phyloP scores from a whole-genome alignment of 108 stramenopile genomes.

The Pinguiococcus pyrenoidosus region DNA sequence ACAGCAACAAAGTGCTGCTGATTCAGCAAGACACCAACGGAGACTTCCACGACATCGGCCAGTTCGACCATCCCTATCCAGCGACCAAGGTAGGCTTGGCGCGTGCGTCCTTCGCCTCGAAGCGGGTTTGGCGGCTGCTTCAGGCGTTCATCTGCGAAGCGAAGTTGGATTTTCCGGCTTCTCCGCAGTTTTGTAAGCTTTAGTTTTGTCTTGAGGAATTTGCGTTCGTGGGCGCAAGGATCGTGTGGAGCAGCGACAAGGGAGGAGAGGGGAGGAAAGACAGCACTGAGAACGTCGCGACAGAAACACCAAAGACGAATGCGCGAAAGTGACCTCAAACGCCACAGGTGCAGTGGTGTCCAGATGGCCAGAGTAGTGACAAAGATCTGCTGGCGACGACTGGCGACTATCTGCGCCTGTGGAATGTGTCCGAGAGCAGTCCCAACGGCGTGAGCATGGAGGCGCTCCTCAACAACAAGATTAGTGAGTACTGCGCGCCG shows the following conservation, averaged over 20 bases:
- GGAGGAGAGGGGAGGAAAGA: too few species aligned
- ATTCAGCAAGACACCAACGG: constrained; percentile 15
- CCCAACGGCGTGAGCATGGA: constrained; percentile 49
- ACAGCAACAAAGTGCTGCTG: constrained; percentile 72
- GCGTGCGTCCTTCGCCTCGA: too few species aligned
- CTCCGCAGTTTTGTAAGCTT: too few species aligned
- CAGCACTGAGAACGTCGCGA: too few species aligned
- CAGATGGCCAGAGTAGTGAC: constrained; percentile 39
- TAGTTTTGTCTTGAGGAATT: too few species aligned
- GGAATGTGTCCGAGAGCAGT: constrained; percentile 56
- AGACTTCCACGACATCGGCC: constrained; percentile 18
- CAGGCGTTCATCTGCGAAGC: too few species aligned
- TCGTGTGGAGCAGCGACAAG: constrained; percentile 28
- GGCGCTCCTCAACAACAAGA: constrained; percentile 81
- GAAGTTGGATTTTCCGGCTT: too few species aligned
- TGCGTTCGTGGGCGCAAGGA: too few species aligned
- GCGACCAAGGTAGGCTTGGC: constrained; percentile 25
- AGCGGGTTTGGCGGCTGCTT: too few species aligned
- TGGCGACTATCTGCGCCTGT: constrained; percentile 87
- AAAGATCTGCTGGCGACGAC: constrained; percentile 80
- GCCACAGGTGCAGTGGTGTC: constrained; percentile 76
- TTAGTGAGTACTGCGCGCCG: constrained; percentile 90
- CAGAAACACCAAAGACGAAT: too few species aligned
- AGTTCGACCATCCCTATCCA: constrained; percentile 40
- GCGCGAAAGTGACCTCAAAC: too few species aligned